phyloP scores from a whole-genome alignment of 1,284 basidiomycete genomes.

The Schizophyllum commune region DNA sequence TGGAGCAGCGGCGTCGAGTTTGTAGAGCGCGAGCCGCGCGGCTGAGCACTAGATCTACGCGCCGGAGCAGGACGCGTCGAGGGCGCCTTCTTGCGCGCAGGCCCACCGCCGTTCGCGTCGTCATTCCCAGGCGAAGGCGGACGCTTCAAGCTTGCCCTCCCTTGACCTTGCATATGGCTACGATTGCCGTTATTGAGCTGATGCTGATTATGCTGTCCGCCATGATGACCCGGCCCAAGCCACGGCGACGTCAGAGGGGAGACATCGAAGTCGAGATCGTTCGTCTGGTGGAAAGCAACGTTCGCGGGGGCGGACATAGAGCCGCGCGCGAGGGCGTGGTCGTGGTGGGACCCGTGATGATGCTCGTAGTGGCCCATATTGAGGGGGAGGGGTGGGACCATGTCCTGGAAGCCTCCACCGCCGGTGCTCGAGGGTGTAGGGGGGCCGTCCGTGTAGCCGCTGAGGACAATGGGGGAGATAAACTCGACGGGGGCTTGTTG shows the following conservation, averaged over 20 bases:
- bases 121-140: slow-evolving; percentile 25
- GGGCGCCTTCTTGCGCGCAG: slow-evolving; percentile 47
- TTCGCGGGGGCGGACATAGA: slow-evolving; percentile 55
- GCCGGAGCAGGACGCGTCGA: slow-evolving; percentile 33
- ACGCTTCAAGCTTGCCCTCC: slow-evolving; percentile 14
- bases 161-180: slow-evolving; percentile 1
- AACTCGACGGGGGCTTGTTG: slow-evolving; percentile 49
- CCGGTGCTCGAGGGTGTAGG: slow-evolving; percentile 7
- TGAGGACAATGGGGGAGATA: slow-evolving; percentile 52
- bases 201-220: neutral
- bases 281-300: slow-evolving; percentile 45
- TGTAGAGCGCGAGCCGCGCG: slow-evolving; percentile 48
- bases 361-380: slow-evolving; percentile 14
- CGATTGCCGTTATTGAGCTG: slow-evolving; percentile 1
- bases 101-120: slow-evolving; percentile 19
- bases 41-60: slow-evolving; percentile 18
- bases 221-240: slow-evolving; percentile 39
- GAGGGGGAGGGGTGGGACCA: slow-evolving; percentile 9
- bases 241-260: slow-evolving; percentile 72
- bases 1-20: slow-evolving; percentile 57
- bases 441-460: slow-evolving; percentile 31
- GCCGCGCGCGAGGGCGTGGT: slow-evolving; percentile 27
- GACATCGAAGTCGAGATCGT: slow-evolving; percentile 61
- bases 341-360: slow-evolving; percentile 8
- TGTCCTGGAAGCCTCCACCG: slow-evolving; percentile 7